A percentile compares a stretch with the other conserved stretches of the same genome.
phyloP scores from a whole-genome alignment of 2,329 filamentous ascomycete species.

The Fusarium bactridioides region DNA sequence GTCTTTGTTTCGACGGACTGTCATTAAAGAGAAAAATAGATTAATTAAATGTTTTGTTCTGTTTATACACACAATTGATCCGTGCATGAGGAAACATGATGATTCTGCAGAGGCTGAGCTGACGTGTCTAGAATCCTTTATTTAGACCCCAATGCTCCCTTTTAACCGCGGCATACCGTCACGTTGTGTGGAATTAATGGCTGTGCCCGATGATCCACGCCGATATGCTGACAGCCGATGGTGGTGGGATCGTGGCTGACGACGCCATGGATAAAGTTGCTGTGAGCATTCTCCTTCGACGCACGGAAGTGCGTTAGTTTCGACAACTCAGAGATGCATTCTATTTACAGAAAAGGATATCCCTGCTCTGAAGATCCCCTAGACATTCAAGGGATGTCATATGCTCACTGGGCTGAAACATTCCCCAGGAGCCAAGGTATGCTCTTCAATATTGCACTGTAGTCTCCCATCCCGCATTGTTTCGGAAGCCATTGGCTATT shows the following conservation, averaged over 20 bases:
- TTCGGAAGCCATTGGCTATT: slow-evolving; percentile 1
- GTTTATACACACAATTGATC: neutral
- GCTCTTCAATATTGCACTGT: slow-evolving; percentile 1
- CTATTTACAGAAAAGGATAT: neutral
- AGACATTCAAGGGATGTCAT: neutral
- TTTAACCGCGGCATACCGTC: neutral
- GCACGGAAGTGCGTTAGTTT: neutral
- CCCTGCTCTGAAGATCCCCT: neutral
- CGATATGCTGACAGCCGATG: slow-evolving; percentile 25
- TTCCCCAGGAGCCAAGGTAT: neutral
- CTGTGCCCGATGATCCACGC: slow-evolving; percentile 25
- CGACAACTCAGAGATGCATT: slow-evolving; percentile 1
- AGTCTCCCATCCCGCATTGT: slow-evolving; percentile 1
- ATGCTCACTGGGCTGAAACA: slow-evolving; percentile 9
- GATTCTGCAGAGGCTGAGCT: neutral
- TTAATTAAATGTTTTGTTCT: neutral
- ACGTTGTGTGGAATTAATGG: slow-evolving; percentile 5
- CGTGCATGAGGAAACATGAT: neutral
- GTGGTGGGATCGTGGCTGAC: slow-evolving; percentile 18
- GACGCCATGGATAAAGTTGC: slow-evolving; percentile 9
- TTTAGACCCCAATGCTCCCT: slow-evolving; percentile 4
- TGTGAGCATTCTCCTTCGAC: slow-evolving; percentile 6
- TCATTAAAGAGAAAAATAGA: neutral
- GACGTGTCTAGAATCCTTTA: neutral
- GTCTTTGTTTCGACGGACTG: slow-evolving; percentile 10